A percentile compares a stretch with the other conserved stretches of the same genome.
Conservation (phyloP, 495 filamentous ascomycete species). For the Hypoxylon rickii region DNA sequence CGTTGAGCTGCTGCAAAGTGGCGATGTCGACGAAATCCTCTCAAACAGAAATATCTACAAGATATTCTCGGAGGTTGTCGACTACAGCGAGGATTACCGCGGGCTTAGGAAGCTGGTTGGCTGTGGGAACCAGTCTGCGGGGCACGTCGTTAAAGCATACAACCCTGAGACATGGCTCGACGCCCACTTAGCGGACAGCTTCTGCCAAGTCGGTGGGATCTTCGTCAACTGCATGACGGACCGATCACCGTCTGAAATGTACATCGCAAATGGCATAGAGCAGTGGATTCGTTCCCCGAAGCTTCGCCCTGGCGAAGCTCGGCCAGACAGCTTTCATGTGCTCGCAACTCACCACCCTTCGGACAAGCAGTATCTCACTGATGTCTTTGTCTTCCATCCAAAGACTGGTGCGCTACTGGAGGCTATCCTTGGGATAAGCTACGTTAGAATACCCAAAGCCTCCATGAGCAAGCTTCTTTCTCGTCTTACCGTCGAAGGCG, state of each 20-base stretch:
- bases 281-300: conserved; percentile 52
- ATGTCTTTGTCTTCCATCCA: conserved; percentile 59
- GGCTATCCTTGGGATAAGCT: conserved; percentile 57
- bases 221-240: conserved; percentile 61
- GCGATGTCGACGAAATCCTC: conserved; percentile 52
- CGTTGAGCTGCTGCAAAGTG: conserved; percentile 41
- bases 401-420: conserved; percentile 47
- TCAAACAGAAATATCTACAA: conserved; percentile 56
- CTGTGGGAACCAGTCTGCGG: conserved; percentile 48
- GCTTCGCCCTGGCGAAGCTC: conserved; percentile 17
- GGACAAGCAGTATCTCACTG: conserved; percentile 47
- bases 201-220: conserved; percentile 58
- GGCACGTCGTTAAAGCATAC: conserved; percentile 47
- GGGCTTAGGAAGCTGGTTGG: conserved; percentile 55
- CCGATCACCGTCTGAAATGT: conserved; percentile 46
- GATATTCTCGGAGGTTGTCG: conserved; percentile 51
- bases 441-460: conserved; percentile 47
- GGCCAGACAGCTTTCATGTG: conserved; percentile 51
- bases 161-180: conserved; percentile 36
- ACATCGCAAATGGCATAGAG: conserved; percentile 54
- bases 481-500: conserved; percentile 23
- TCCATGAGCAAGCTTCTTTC: conserved; percentile 45
- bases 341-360: conserved; percentile 46
- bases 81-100: conserved; percentile 52
- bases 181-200: conserved; percentile 36